phyloP scores from a whole-genome alignment of 148 eudicot genomes.

The Spergularia marina region DNA sequence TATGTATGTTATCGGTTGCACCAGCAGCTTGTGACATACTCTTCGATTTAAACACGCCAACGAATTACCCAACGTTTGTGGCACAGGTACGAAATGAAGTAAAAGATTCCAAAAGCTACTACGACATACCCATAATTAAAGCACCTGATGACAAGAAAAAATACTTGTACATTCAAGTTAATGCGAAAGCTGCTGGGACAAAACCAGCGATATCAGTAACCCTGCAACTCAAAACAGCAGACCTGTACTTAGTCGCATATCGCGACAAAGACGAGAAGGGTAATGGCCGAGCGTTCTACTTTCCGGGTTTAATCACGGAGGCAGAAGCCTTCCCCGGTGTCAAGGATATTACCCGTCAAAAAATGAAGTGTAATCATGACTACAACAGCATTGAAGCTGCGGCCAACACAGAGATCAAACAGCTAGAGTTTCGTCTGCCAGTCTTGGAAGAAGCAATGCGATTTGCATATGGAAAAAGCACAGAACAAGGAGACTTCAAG shows the following conservation, averaged over 20 bases:
- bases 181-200: neutral
- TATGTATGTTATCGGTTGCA: neutral
- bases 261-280: constrained; percentile 8
- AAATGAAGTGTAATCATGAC: neutral
- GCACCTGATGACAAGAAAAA: neutral
- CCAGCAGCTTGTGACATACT: neutral
- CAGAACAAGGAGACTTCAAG: neutral
- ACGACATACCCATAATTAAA: constrained; percentile 4
- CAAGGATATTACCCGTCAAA: neutral
- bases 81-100: neutral
- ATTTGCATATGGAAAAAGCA: constrained; percentile 6
- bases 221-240: constrained; percentile 11
- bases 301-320: neutral
- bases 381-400: constrained; percentile 1
- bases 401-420: neutral
- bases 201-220: constrained; percentile 4
- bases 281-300: constrained; percentile 7
- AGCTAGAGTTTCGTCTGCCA: constrained; percentile 2
- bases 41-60: neutral
- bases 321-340: constrained; percentile 3
- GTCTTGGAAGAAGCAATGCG: constrained; percentile 6
- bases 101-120: neutral
- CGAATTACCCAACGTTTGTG: neutral
- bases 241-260: constrained; percentile 15
- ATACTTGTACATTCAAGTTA: constrained; percentile 14